Conservation (phyloP, 2,329 filamentous ascomycete genomes). For the Apiospora arundinis region DNA sequence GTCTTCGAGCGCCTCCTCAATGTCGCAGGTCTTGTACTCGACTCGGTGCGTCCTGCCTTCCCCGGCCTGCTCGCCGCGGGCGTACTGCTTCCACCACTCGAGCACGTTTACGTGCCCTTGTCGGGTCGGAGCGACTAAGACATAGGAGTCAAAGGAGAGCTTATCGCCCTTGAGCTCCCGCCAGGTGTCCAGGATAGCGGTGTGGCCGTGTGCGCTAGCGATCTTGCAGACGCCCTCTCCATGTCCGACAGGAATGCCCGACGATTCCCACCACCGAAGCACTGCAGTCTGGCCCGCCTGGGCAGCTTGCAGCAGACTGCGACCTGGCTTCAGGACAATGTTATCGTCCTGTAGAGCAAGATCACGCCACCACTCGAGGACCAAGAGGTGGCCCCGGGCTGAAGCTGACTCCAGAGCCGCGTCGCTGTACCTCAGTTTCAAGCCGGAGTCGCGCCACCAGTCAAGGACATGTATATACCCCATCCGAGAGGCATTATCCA, state of each 20-base stretch:
- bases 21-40: slow-evolving; percentile 93
- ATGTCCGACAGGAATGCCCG: slow-evolving; percentile 78
- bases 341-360: slow-evolving; percentile 65
- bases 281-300: slow-evolving; percentile 81
- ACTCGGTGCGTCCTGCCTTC: slow-evolving; percentile 70
- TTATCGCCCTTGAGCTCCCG: slow-evolving; percentile 72
- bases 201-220: slow-evolving; percentile 84
- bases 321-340: slow-evolving; percentile 77
- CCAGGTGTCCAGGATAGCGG: slow-evolving; percentile 85
- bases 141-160: slow-evolving; percentile 81
- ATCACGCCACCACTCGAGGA: slow-evolving; percentile 93
- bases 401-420: slow-evolving; percentile 87
- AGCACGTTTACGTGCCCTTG: slow-evolving; percentile 84
- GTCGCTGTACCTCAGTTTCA: slow-evolving; percentile 86
- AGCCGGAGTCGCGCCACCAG: slow-evolving; percentile 84
- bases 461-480: slow-evolving; percentile 86
- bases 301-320: slow-evolving; percentile 82
- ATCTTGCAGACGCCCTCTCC: slow-evolving; percentile 84
- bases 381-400: slow-evolving; percentile 80
- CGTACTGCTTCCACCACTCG: slow-evolving; percentile 88
- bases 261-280: slow-evolving; percentile 87
- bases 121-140: slow-evolving; percentile 85
- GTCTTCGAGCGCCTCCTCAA: slow-evolving; percentile 93
- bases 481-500: slow-evolving; percentile 86
- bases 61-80: slow-evolving; percentile 59